Evolutionary conservation across 495 filamentous ascomycete species (phyloP).

Genomic region (Aspergillus saccharolyticus): DNA sequence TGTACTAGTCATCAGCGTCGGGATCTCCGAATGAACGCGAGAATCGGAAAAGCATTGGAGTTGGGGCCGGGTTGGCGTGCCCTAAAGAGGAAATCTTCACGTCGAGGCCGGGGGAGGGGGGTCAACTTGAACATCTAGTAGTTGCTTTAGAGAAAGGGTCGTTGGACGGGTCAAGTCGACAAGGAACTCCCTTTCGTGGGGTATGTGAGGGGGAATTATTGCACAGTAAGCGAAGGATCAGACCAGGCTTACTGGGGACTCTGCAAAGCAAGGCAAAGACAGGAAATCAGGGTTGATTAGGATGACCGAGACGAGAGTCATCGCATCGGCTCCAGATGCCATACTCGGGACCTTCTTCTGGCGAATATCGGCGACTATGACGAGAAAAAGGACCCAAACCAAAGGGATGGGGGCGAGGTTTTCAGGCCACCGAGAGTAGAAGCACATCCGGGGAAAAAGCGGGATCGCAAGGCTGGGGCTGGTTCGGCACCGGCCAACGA

Average conservation of each 20-base stretch:
- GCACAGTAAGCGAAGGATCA: neutral
- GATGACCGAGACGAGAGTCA: neutral
- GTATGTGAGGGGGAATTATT: neutral
- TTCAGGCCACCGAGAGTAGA: neutral
- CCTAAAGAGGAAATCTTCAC: neutral
- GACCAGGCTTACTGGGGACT: neutral
- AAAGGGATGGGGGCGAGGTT: neutral
- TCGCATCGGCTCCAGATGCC: neutral
- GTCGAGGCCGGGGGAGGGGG: neutral
- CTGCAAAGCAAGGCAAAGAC: neutral
- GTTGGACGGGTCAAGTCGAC: neutral
- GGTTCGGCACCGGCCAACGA: neutral
- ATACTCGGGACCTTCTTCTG: neutral
- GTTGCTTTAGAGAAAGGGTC: neutral
- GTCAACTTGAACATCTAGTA: neutral
- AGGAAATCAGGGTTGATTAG: neutral
- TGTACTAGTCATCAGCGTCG: neutral
- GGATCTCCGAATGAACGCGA: neutral
- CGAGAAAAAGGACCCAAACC: neutral
- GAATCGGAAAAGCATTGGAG: neutral
- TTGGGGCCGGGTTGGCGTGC: neutral
- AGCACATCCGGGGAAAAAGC: neutral
- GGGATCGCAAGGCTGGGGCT: neutral
- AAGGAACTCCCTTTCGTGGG: neutral
- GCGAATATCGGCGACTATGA: neutral